phyloP scores from a whole-genome alignment of 208 protist genomes.

The Naegleria lovaniensis region DNA sequence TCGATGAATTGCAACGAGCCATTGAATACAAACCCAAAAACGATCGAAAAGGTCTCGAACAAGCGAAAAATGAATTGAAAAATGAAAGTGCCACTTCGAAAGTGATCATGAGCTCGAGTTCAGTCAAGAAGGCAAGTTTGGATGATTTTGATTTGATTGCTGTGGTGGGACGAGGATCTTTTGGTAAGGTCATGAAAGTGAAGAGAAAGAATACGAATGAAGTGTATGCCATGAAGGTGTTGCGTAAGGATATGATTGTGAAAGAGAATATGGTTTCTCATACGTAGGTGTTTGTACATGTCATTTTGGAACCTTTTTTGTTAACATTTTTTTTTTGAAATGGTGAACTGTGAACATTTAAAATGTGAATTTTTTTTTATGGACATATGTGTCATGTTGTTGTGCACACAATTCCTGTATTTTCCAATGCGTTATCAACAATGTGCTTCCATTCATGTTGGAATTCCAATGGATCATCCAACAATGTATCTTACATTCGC shows the following conservation, averaged over 20 bases:
- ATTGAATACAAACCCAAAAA: background rate
- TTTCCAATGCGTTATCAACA: too few species aligned
- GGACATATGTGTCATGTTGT: too few species aligned
- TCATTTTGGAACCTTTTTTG: too few species aligned
- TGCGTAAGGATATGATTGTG: slow-evolving; percentile 38
- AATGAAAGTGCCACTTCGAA: background rate
- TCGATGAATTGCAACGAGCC: background rate
- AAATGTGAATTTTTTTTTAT: too few species aligned
- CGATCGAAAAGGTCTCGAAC: background rate
- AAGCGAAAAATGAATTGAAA: background rate
- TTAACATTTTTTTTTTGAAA: too few species aligned
- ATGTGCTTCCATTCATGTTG: too few species aligned
- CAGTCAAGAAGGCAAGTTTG: slow-evolving; percentile 37
- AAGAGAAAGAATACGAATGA: slow-evolving; percentile 37
- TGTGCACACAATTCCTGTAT: too few species aligned
- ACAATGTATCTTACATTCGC: too few species aligned
- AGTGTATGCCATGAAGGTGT: slow-evolving; percentile 59
- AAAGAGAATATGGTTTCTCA: slow-evolving; percentile 44
- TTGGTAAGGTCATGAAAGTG: slow-evolving; percentile 88
- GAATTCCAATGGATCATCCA: too few species aligned
- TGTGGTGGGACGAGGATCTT: slow-evolving; percentile 77
- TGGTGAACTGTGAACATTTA: too few species aligned
- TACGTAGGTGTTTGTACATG: slow-evolving; percentile 47
- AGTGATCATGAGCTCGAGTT: too few species aligned
- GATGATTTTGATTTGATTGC: slow-evolving; percentile 75